These are phyloP conservation scores for Osmanthus fragrans DNA, from an alignment of 257 asterid species.

Conservation along the genomic window DNA sequence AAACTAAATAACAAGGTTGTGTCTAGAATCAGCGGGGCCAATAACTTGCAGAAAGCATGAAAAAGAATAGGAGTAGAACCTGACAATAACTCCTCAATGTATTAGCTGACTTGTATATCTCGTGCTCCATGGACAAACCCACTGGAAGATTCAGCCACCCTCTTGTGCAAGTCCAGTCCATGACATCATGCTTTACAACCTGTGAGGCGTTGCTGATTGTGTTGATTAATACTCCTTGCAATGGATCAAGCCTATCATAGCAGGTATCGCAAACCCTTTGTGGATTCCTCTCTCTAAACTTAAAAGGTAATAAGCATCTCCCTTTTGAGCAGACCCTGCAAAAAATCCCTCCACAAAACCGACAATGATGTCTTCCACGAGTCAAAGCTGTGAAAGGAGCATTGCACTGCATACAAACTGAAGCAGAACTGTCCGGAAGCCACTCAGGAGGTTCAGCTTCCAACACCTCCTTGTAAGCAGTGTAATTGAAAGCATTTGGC, in stretches of 20 bases:
- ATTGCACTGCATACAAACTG: slow-evolving; percentile 86
- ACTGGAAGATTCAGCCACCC: slow-evolving; percentile 98
- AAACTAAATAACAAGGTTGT: neutral
- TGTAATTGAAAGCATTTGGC: slow-evolving; percentile 56
- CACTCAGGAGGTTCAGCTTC: slow-evolving; percentile 99
- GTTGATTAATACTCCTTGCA: slow-evolving; percentile 82
- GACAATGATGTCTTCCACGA: slow-evolving; percentile 98
- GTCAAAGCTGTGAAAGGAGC: slow-evolving; percentile 88
- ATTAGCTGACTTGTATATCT: slow-evolving; percentile 79
- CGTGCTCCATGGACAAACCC: slow-evolving; percentile 96
- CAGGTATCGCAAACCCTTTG: slow-evolving; percentile 98
- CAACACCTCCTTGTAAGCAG: slow-evolving; percentile 76
- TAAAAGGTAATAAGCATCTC: slow-evolving; percentile 79
- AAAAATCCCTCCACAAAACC: slow-evolving; percentile 94
- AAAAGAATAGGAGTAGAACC: slow-evolving; percentile 41
- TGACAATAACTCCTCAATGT: slow-evolving; percentile 73
- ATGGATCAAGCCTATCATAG: slow-evolving; percentile 95
- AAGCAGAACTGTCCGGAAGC: slow-evolving; percentile 91
- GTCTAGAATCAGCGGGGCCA: neutral
- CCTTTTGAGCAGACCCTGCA: slow-evolving; percentile 95
- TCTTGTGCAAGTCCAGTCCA: slow-evolving; percentile 95
- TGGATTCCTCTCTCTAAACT: slow-evolving; percentile 91
- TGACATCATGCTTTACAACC: slow-evolving; percentile 93
- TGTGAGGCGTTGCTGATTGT: slow-evolving; percentile 90
- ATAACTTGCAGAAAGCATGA: neutral